Evolutionary conservation across 352 stramenopile species (phyloP), one percentile per base, ranked within the genome.

Genomic region (Sclerospora graminicola): DNA sequence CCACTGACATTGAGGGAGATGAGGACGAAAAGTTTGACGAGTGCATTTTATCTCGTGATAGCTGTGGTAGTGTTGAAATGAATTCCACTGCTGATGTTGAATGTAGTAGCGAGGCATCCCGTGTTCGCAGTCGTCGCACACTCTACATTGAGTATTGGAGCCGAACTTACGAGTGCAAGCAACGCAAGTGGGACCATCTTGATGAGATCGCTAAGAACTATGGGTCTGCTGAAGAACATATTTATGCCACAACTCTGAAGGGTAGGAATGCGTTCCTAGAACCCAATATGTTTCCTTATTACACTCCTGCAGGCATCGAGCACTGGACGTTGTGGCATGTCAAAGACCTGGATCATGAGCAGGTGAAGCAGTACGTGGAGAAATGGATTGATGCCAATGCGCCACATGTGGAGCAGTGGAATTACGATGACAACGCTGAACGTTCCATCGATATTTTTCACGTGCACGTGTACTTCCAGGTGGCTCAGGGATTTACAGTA

Each of bases 141-240:
- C 76, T 92, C 32, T 86, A 89, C 65, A 81, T 90, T 30, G 78
- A 92, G 60, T 92, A 92, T 55, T 92, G 81, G 81, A 92, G 70
- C 48, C 75, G 81, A 23, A 86, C 81, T 0, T 76, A 89, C 55
- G 81, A 89, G 49, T 89, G 81, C 60, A 92, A 92, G 51, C 72
- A 89, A 47, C 76, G 78, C 48, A 92, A 92, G 48, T 92, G 81
- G 81, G 78, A 92, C 45, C 81, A 92, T 44, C 52, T 92, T 8
- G 81, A 92, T 49, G 72, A 85, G 31, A 88, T 92, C 23, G 60
- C 63, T 0, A 65, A 88, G n/a, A 71, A 82, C 16, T 87, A 87
- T 45, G 76, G 69, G 0, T 71, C 57, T 13, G 60, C 76, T 21
- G 81, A 92, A 57, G 81, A 90, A 24, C 78, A 89, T 44, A 92